These are phyloP conservation scores for Ophiocordyceps camponoti-floridani DNA, from an alignment of 2,329 filamentous ascomycete genomes.

Conservation along the genomic window DNA sequence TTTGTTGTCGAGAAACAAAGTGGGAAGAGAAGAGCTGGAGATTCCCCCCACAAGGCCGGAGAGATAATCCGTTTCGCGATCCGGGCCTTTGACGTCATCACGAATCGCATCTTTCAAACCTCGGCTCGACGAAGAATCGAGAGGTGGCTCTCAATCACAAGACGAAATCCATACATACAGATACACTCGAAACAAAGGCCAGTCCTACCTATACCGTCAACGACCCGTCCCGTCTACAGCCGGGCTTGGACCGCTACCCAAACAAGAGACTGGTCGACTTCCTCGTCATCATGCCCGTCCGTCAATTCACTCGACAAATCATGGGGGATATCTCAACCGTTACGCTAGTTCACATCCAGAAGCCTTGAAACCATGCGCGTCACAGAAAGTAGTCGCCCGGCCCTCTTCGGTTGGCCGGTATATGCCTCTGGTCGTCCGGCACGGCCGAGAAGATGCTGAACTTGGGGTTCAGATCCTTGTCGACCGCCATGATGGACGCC, in stretches of 20 bases:
- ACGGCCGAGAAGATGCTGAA: conserved; percentile 88
- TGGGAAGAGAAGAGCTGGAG: too few species aligned
- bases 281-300: conserved; percentile 1
- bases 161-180: too few species aligned
- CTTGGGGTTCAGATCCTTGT: conserved; percentile 97
- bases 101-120: too few species aligned
- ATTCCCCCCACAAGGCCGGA: too few species aligned
- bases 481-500: conserved; percentile 99
- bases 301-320: conserved; percentile 13
- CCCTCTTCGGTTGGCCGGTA: conserved; percentile 52
- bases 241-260: conserved; percentile 1
- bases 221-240: too few species aligned
- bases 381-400: conserved; percentile 55
- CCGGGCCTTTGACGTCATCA: too few species aligned
- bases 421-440: conserved; percentile 67
- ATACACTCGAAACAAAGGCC: too few species aligned
- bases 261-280: conserved; percentile 1
- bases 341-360: conserved; percentile 22
- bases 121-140: too few species aligned
- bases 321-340: conserved; percentile 24
- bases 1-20: too few species aligned
- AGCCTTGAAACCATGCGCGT: conserved; percentile 9
- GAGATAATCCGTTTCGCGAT: too few species aligned
- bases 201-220: too few species aligned
- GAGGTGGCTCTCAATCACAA: too few species aligned